These are phyloP conservation scores for Didymellaceae sp. DNA, from an alignment of 2,329 filamentous ascomycete genomes.

Conservation along the genomic window DNA sequence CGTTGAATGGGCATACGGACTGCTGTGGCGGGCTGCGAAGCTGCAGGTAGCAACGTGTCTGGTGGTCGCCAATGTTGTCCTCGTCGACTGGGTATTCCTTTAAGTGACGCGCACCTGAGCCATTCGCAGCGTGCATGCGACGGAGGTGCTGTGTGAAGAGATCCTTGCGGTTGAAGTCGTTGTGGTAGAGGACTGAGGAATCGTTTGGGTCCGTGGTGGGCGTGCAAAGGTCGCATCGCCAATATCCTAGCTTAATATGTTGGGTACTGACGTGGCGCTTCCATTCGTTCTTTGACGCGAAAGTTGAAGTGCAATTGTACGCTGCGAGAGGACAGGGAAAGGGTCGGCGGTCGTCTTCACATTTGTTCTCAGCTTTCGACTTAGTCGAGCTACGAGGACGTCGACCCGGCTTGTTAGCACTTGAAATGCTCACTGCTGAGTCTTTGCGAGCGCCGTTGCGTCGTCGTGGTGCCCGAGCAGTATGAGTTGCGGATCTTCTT, in stretches of 20 bases:
- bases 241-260: slow-evolving; percentile 77
- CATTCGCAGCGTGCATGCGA: slow-evolving; percentile 75
- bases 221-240: slow-evolving; percentile 72
- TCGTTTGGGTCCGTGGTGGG: slow-evolving; percentile 44
- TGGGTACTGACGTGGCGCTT: slow-evolving; percentile 85
- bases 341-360: slow-evolving; percentile 50
- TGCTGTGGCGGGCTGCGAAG: slow-evolving; percentile 67
- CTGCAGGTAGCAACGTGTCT: slow-evolving; percentile 64
- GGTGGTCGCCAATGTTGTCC: slow-evolving; percentile 62
- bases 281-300: slow-evolving; percentile 91
- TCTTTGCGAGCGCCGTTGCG: slow-evolving; percentile 30
- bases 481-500: slow-evolving; percentile 38
- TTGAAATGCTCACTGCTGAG: slow-evolving; percentile 20
- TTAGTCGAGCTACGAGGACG: slow-evolving; percentile 23
- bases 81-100: slow-evolving; percentile 56
- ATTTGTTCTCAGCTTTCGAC: slow-evolving; percentile 14
- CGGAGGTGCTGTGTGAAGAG: slow-evolving; percentile 87
- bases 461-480: slow-evolving; percentile 27
- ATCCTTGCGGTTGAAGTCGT: slow-evolving; percentile 90
- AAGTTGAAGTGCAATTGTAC: slow-evolving; percentile 76
- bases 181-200: slow-evolving; percentile 44
- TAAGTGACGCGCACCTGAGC: slow-evolving; percentile 46
- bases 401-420: slow-evolving; percentile 26
- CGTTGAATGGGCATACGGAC: slow-evolving; percentile 65
- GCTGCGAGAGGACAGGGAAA: slow-evolving; percentile 81